Evolutionary conservation across 768 basidiomycete genomes (phyloP), one percentile per base, ranked within the genome.

Genomic region (Xanthoconium purpureum): DNA sequence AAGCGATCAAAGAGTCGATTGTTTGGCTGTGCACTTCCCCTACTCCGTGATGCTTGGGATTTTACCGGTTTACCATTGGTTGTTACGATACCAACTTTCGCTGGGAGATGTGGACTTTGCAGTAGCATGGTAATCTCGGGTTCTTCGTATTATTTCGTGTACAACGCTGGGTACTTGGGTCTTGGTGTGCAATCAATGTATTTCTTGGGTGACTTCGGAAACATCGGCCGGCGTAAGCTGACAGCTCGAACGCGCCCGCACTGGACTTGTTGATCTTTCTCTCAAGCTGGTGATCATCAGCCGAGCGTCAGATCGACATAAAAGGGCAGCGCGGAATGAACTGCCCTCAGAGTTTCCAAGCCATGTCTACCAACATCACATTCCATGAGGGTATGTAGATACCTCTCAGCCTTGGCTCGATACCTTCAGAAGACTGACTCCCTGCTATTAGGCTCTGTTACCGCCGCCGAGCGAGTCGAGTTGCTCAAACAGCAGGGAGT

Each of bases 401-500:
- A 12, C 12, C 0, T 39, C 20, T 37, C 36, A 13, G 20, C 38
- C 24, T 13, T 6, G 13, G 15, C 12, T 17, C 18, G 38, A 52
- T 32, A 24, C 32, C 10, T 4, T 39, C 54, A 33, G 15, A 30
- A 50, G 45, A 55, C 51, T 48, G 52, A 58, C 24, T 7, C n/a
- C 14, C 9, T n/a, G 18, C 48, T 50, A 14, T 5, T 64, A 92
- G 90, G 94, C 47, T 87, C 91, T 47, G 87, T 96, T 39, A 78
- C 75, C 38, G 69, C 77, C 17, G 65, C 76, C 36, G 93, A 96
- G 74, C 88, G 96, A 56, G 72, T 77, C 18, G 65, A 77, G 28
- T 72, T 91, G 14, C 77, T 94, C 17, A 75, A 80, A 18, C 96
- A 98, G 70, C 87, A 81, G 60, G 96, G 96, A 20, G 82, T 88